A percentile compares a stretch with the other conserved stretches of the same genome.
phyloP scores from a whole-genome alignment of 2,329 filamentous ascomycete species.

The Fusarium sulawesiense region DNA sequence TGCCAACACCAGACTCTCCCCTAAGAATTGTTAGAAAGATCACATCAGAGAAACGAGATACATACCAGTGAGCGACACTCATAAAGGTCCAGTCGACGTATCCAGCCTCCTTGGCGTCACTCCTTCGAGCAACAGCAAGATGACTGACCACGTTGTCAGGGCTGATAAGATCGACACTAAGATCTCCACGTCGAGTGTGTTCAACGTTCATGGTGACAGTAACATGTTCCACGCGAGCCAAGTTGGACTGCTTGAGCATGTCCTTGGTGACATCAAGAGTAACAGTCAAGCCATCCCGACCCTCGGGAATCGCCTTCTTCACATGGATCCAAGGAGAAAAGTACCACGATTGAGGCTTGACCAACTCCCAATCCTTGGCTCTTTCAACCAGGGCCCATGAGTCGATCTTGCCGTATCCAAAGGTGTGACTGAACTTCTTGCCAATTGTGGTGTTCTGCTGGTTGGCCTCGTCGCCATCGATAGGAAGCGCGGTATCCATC shows the following conservation, averaged over 20 bases:
- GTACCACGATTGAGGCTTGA: slow-evolving; percentile 96
- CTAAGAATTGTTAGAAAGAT: slow-evolving; percentile 58
- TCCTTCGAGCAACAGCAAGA: slow-evolving; percentile 78
- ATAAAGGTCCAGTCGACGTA: slow-evolving; percentile 99
- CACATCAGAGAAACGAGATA: neutral
- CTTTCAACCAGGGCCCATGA: slow-evolving; percentile 85
- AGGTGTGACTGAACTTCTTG: slow-evolving; percentile 92
- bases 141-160: slow-evolving; percentile 85
- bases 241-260: slow-evolving; percentile 83
- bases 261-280: slow-evolving; percentile 84
- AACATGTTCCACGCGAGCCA: slow-evolving; percentile 91
- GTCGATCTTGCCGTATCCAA: slow-evolving; percentile 95
- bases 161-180: slow-evolving; percentile 91
- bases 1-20: slow-evolving; percentile 89
- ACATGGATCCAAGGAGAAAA: slow-evolving; percentile 95
- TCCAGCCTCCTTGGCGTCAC: slow-evolving; percentile 74
- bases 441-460: slow-evolving; percentile 87
- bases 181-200: slow-evolving; percentile 86
- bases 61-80: slow-evolving; percentile 95
- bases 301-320: slow-evolving; percentile 86
- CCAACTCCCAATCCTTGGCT: slow-evolving; percentile 85
- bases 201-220: slow-evolving; percentile 97
- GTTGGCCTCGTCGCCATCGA: slow-evolving; percentile 75
- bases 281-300: slow-evolving; percentile 80
- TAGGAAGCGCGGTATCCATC: slow-evolving; percentile 82